phyloP scores from a whole-genome alignment of 2,329 filamentous ascomycete species.

The Clonostachys solani region DNA sequence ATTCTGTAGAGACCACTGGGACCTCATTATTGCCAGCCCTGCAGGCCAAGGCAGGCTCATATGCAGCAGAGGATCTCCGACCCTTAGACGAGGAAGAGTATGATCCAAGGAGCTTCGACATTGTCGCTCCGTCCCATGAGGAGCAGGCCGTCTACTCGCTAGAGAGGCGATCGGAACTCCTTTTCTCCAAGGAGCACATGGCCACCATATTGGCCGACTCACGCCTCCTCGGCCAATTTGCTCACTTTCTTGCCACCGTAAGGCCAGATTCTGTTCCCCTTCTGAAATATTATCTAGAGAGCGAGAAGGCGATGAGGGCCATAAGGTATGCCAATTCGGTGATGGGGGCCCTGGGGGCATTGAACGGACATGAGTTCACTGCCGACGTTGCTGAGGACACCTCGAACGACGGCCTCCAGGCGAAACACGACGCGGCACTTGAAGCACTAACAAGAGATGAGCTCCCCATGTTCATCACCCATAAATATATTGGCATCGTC shows the following conservation, averaged over 20 bases:
- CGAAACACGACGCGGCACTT: constrained; percentile 62
- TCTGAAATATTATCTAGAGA: constrained; percentile 68
- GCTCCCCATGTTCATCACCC: constrained; percentile 67
- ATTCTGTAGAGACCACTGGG: background rate
- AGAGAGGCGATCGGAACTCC: constrained; percentile 57
- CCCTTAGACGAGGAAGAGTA: constrained; percentile 27
- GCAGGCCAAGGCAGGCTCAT: constrained; percentile 11
- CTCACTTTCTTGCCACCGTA: constrained; percentile 56
- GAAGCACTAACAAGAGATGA: constrained; percentile 62
- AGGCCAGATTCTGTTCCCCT: constrained; percentile 61
- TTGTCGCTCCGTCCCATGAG: constrained; percentile 15
- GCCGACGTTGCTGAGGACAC: constrained; percentile 43
- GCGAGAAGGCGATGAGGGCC: constrained; percentile 65
- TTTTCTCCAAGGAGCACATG: constrained; percentile 65
- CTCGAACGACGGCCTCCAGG: constrained; percentile 53
- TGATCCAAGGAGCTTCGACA: constrained; percentile 30
- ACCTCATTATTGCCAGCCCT: constrained; percentile 8
- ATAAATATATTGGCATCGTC: constrained; percentile 66
- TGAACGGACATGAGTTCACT: constrained; percentile 53
- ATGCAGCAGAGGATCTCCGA: constrained; percentile 21
- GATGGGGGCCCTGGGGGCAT: constrained; percentile 36
- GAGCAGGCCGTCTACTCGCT: constrained; percentile 36
- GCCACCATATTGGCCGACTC: constrained; percentile 62
- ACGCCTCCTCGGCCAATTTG: constrained; percentile 60
- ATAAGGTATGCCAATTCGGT: constrained; percentile 65